A percentile compares a stretch with the other conserved stretches of the same genome.
Evolutionary conservation across 257 asterid genomes (phyloP).

Genomic region (Solanum tarijense): DNA sequence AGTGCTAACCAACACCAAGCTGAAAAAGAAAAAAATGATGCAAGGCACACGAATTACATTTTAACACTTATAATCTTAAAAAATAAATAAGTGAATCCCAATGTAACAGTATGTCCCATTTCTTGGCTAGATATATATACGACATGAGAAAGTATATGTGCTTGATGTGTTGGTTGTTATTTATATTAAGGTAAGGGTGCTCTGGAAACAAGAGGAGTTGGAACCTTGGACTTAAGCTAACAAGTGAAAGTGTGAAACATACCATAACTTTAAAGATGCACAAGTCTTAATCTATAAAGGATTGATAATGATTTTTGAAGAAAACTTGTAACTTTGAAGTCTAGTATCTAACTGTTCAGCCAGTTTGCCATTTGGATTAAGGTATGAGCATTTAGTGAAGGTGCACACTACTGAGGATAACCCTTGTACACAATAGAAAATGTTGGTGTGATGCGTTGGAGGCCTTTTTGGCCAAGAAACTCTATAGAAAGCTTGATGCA

Average conservation of each 20-base stretch:
- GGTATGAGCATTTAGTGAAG: neutral
- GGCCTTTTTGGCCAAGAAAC: neutral
- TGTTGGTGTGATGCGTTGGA: neutral
- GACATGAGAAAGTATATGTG: neutral
- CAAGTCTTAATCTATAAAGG: neutral
- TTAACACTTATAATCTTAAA: neutral
- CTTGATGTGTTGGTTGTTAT: neutral
- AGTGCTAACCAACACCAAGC: neutral
- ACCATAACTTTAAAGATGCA: neutral
- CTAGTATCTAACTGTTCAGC: neutral
- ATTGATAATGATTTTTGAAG: neutral
- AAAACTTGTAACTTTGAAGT: neutral
- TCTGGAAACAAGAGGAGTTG: neutral
- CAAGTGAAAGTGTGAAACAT: neutral
- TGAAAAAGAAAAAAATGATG: neutral
- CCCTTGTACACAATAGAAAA: neutral
- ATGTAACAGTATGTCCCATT: neutral
- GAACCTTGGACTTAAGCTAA: neutral
- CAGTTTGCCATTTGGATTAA: neutral
- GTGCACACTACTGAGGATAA: neutral
- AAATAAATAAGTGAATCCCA: neutral
- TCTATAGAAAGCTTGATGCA: neutral
- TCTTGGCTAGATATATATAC: neutral
- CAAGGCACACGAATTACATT: neutral
- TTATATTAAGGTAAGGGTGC: neutral